Evolutionary conservation across 306 rosid species (phyloP), one percentile per base, ranked within the genome.

Genomic region (Cajanus cajan): DNA sequence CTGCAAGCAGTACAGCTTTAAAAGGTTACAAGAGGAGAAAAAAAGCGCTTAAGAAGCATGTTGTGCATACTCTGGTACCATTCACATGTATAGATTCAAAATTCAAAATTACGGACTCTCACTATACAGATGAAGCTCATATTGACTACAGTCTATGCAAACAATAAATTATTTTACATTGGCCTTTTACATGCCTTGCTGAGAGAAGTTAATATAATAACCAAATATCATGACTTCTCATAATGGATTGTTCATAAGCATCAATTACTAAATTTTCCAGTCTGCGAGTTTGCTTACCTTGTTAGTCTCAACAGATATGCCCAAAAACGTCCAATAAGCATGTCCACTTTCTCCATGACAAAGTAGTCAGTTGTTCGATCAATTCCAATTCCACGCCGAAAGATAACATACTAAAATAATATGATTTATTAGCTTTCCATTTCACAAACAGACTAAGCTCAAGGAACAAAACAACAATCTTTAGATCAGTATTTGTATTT

Each of bases 301-400:
- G 94, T 86, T 81, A 84, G 0, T 73, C 86, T 83, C 73, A 91
- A 77, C 77, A 95, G 71, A 89, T 87, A 91, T 63, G 86, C 84
- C 98, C 98, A 95, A 13, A 91, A 68, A 18, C 90, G 89, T 74
- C 82, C 89, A 89, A 95, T 88, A 76, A 93, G 86, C 88, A 91
- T 87, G 88, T 95, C 96, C 87, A 95, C 81, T 88, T 95, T 95
- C 96, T 91, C 97, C 97, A 93, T 80, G 86, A 90, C 55, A 88
- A 95, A 95, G 87, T 59, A 93, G 78, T 93, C 90, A n/a, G 89
- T 79, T 16, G 97, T 95, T 83, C 73, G 83, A 76, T 95, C 98
- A 66, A 91, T 79, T 70, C 99, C 99, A 43, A 93, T 90, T 62
- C 98, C 98, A 51, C 98, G 96, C 70, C 96, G 85, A 69, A 95